Conservation (phyloP, 2,329 filamentous ascomycete species). For the Plenodomus tracheiphilus region DNA sequence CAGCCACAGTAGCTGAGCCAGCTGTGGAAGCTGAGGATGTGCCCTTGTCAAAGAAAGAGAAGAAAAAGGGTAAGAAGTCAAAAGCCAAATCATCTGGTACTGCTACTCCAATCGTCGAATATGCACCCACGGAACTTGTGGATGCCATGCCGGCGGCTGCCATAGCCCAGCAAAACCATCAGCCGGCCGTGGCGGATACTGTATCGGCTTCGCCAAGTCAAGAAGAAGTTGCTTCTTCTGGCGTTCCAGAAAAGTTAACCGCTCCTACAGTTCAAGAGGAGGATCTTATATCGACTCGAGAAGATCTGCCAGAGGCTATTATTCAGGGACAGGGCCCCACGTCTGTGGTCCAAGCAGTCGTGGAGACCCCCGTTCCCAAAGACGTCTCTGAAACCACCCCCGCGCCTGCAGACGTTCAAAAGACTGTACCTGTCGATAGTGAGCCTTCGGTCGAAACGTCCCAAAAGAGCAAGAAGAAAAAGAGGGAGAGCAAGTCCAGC, state of each 20-base stretch:
- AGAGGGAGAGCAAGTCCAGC: conserved; percentile 24
- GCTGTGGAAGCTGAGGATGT: background rate
- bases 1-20: background rate
- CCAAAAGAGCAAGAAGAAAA: conserved; percentile 26
- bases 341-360: background rate
- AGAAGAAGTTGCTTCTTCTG: background rate
- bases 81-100: conserved; percentile 23
- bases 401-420: conserved; percentile 3
- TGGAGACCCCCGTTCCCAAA: conserved; percentile 12
- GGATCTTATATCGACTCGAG: conserved; percentile 2
- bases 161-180: background rate
- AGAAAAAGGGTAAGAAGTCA: conserved; percentile 36
- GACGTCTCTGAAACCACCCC: background rate
- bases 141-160: conserved; percentile 2
- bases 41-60: conserved; percentile 23
- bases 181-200: background rate
- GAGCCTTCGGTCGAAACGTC: background rate
- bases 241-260: background rate
- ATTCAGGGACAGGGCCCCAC: background rate
- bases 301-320: background rate
- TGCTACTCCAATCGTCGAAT: conserved; percentile 14
- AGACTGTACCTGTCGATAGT: conserved; percentile 2
- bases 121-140: background rate
- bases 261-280: conserved; percentile 2
- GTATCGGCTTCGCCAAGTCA: background rate